phyloP scores from a whole-genome alignment of 768 basidiomycete genomes.

The Trametes meyenii region DNA sequence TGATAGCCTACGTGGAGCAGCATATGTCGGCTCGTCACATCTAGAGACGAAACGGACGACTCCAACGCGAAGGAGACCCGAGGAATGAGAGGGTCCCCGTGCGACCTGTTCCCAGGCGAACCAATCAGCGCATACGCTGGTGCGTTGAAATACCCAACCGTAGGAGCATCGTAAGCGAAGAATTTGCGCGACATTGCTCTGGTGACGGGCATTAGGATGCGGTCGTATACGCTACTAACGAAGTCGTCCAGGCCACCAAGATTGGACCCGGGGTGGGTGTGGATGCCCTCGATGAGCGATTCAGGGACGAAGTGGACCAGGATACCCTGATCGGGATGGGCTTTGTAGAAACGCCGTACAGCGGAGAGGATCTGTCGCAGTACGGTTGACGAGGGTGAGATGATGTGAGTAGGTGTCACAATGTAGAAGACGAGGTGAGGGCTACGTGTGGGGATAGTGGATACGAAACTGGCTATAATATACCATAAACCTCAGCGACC shows the following conservation, averaged over 20 bases:
- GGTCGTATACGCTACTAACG: conserved; percentile 71
- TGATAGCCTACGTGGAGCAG: conserved; percentile 80
- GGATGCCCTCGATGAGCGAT: conserved; percentile 50
- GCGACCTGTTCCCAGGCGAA: conserved; percentile 32
- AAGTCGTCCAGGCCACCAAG: conserved; percentile 51
- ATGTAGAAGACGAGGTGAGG: conserved; percentile 67
- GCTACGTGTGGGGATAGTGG: conserved; percentile 8
- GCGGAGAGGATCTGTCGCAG: conserved; percentile 73
- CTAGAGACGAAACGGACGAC: conserved; percentile 45
- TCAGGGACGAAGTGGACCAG: conserved; percentile 79
- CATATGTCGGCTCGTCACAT: conserved; percentile 58
- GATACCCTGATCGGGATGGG: conserved; percentile 49
- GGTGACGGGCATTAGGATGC: conserved; percentile 61
- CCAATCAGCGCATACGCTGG: conserved; percentile 59
- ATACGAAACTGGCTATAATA: conserved; percentile 24
- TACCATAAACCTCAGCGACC: not conserved
- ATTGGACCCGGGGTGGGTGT: conserved; percentile 46
- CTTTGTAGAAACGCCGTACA: conserved; percentile 57
- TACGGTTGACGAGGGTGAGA: conserved; percentile 64
- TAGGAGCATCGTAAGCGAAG: conserved; percentile 41
- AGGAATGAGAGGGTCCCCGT: not conserved
- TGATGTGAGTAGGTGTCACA: conserved; percentile 58
- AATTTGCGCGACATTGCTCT: conserved; percentile 61
- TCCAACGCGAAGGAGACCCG: conserved; percentile 43
- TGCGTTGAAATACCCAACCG: conserved; percentile 59